Evolutionary conservation across 2,329 filamentous ascomycete genomes (phyloP).

Genomic region (Chrysosporium queenslandicum): DNA sequence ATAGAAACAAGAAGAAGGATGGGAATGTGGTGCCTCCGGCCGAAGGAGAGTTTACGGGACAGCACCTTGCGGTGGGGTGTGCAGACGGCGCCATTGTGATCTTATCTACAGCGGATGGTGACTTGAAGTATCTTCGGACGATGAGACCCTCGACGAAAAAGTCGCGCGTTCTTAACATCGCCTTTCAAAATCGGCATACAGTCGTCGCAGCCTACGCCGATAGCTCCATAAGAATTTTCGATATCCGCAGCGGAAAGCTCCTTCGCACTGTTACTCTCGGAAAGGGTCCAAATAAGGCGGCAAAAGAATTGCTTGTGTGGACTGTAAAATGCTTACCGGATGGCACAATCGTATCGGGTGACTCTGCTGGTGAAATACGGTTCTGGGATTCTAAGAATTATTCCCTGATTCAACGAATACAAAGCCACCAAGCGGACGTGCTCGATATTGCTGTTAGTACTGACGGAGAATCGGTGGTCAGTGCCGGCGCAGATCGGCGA

Average conservation of each 20-base stretch:
- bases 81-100: slow-evolving; percentile 83
- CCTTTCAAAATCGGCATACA: slow-evolving; percentile 73
- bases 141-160: slow-evolving; percentile 72
- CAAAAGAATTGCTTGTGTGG: slow-evolving; percentile 86
- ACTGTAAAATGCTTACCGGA: slow-evolving; percentile 77
- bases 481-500: slow-evolving; percentile 81
- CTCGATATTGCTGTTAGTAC: slow-evolving; percentile 73
- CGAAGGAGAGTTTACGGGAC: slow-evolving; percentile 36
- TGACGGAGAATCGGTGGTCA: slow-evolving; percentile 73
- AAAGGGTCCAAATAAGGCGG: slow-evolving; percentile 62
- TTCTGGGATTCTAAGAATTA: slow-evolving; percentile 93
- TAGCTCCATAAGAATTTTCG: slow-evolving; percentile 84
- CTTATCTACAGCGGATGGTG: slow-evolving; percentile 74
- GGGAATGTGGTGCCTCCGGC: slow-evolving; percentile 27
- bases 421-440: slow-evolving; percentile 80
- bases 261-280: slow-evolving; percentile 79
- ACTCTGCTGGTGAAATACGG: slow-evolving; percentile 85
- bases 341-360: slow-evolving; percentile 85
- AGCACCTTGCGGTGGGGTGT: slow-evolving; percentile 75
- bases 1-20: slow-evolving; percentile 27
- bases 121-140: slow-evolving; percentile 68
- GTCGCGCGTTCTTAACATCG: slow-evolving; percentile 79
- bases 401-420: slow-evolving; percentile 73
- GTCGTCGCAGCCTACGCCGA: slow-evolving; percentile 92
- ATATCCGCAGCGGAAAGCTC: slow-evolving; percentile 66